Percentiles rank a stretch among this genome's conserved stretches.
phyloP scores from a whole-genome alignment of 176 grass and related monocot genomes.

The Lolium multiflorum region DNA sequence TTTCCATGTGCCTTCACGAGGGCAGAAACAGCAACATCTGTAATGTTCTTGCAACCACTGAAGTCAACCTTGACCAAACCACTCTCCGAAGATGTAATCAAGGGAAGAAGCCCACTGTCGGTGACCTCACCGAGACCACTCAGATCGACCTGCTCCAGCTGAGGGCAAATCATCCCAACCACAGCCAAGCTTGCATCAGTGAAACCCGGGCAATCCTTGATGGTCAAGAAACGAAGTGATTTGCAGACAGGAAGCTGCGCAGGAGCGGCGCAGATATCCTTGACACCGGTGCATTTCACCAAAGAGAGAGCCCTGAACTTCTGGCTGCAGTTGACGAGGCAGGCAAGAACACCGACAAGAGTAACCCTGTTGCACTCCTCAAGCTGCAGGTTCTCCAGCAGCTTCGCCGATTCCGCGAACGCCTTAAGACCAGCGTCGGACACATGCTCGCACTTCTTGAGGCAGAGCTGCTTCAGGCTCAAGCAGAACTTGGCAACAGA shows the following conservation, averaged over 20 bases:
- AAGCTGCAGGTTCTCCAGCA: constrained; percentile 73
- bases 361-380: constrained; percentile 81
- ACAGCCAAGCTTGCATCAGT: constrained; percentile 82
- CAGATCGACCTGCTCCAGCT: constrained; percentile 79
- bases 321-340: constrained; percentile 65
- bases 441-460: constrained; percentile 66
- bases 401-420: constrained; percentile 60
- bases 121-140: constrained; percentile 70
- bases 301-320: constrained; percentile 73
- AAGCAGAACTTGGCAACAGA: constrained; percentile 85
- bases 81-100: constrained; percentile 63
- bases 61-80: constrained; percentile 80
- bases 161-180: constrained; percentile 83
- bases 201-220: constrained; percentile 82
- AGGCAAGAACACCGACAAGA: constrained; percentile 73
- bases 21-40: constrained; percentile 65
- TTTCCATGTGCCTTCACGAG: constrained; percentile 84
- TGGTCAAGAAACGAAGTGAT: constrained; percentile 76
- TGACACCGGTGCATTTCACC: constrained; percentile 91
- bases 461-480: constrained; percentile 67
- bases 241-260: constrained; percentile 65
- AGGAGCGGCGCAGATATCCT: constrained; percentile 60
- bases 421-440: constrained; percentile 78
- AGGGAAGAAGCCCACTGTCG: constrained; percentile 69
- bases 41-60: constrained; percentile 77